phyloP scores from a whole-genome alignment of 768 basidiomycete species.

The Hydnomerulius pinastri region DNA sequence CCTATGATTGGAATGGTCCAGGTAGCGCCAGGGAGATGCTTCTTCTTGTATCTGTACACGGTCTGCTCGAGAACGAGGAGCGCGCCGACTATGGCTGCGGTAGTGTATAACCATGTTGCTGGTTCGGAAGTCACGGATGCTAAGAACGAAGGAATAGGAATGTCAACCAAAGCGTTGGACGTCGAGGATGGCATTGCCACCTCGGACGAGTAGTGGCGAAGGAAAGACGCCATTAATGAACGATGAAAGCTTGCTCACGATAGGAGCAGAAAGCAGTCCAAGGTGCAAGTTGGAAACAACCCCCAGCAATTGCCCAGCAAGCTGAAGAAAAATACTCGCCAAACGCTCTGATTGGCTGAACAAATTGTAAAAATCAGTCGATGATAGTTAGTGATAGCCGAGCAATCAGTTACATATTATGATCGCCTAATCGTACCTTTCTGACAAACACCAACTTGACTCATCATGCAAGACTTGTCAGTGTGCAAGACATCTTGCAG shows the following conservation, averaged over 20 bases:
- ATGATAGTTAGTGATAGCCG: slow-evolving; percentile 1
- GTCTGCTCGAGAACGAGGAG: slow-evolving; percentile 87
- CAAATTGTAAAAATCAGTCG: slow-evolving; percentile 24
- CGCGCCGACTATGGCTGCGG: slow-evolving; percentile 64
- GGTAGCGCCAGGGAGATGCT: slow-evolving; percentile 77
- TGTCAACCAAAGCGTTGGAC: slow-evolving; percentile 38
- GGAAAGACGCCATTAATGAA: slow-evolving; percentile 34
- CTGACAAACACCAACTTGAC: no score
- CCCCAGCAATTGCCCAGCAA: background rate
- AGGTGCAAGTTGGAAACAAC: background rate
- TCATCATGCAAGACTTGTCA: no score
- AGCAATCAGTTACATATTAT: no score
- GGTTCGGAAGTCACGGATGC: slow-evolving; percentile 25
- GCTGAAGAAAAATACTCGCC: slow-evolving; percentile 1
- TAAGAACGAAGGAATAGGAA: slow-evolving; percentile 52
- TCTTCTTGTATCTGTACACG: slow-evolving; percentile 88
- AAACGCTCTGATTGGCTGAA: slow-evolving; percentile 19
- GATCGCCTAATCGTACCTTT: no score
- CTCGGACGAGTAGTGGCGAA: slow-evolving; percentile 34
- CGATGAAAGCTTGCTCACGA: background rate
- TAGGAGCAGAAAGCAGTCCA: background rate
- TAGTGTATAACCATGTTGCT: slow-evolving; percentile 64
- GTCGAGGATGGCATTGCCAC: slow-evolving; percentile 47
- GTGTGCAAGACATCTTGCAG: no score
- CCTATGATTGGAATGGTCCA: slow-evolving; percentile 99